phyloP scores from a whole-genome alignment of 2,329 filamentous ascomycete species.

The Geosmithia morbida region DNA sequence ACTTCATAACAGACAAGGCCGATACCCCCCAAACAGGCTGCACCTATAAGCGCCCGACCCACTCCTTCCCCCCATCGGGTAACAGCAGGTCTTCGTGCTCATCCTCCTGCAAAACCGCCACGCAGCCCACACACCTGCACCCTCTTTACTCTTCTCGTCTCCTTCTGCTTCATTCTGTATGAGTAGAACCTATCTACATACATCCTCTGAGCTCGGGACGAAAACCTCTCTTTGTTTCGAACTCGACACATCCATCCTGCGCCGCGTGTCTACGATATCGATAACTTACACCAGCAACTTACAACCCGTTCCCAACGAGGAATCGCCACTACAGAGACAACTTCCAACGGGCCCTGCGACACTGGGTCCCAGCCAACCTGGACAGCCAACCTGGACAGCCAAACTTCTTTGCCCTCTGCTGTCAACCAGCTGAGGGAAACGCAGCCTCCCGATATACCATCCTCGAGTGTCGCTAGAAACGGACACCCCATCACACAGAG shows the following conservation, averaged over 20 bases:
- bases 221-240: neutral
- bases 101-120: slow-evolving; percentile 4
- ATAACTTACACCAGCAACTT: neutral
- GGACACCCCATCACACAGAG: neutral
- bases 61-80: slow-evolving; percentile 3
- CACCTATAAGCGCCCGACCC: slow-evolving; percentile 4
- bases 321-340: neutral
- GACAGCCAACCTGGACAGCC: neutral
- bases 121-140: slow-evolving; percentile 2
- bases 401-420: neutral
- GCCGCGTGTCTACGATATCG: neutral
- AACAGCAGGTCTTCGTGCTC: slow-evolving; percentile 1
- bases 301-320: neutral
- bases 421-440: slow-evolving; percentile 1
- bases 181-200: neutral
- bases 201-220: neutral
- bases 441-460: slow-evolving; percentile 1
- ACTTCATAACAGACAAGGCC: neutral
- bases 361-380: neutral
- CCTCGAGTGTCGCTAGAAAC: neutral
- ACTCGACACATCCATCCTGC: neutral
- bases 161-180: neutral
- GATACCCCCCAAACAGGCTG: slow-evolving; percentile 1
- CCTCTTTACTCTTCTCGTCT: neutral
- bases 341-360: neutral